A percentile compares a stretch with the other conserved stretches of the same genome.
phyloP scores from a whole-genome alignment of 169 alveolate genomes.

The Cryptosporidium ubiquitum region DNA sequence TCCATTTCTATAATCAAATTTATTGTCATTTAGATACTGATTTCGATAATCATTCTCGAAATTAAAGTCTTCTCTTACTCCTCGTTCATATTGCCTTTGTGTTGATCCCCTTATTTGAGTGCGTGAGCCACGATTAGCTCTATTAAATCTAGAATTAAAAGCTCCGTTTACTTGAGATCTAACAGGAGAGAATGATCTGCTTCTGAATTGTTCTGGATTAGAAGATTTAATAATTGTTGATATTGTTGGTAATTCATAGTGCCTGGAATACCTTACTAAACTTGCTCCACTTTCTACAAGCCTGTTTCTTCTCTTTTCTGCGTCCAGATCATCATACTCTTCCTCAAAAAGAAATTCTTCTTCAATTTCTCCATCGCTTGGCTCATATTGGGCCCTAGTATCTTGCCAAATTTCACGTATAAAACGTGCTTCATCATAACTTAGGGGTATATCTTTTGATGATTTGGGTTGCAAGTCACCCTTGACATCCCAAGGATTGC shows the following conservation, averaged over 20 bases:
- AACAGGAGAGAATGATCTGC: conserved; percentile 55
- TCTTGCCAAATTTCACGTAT: conserved; percentile 74
- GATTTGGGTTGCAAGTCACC: conserved; percentile 1
- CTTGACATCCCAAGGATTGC: conserved; percentile 41
- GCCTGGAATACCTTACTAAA: conserved; percentile 61
- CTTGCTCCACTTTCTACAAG: conserved; percentile 53
- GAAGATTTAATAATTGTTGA: conserved; percentile 58
- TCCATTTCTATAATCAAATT: not conserved
- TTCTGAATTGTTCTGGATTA: conserved; percentile 71
- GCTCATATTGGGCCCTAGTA: conserved; percentile 71
- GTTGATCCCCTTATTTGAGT: not conserved
- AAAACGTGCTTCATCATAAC: conserved; percentile 62
- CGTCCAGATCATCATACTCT: conserved; percentile 45
- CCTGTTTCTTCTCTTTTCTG: conserved; percentile 47
- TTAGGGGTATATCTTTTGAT: conserved; percentile 38
- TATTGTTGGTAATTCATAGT: conserved; percentile 66
- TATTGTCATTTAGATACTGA: not conserved
- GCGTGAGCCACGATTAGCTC: not conserved
- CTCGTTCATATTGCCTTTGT: not conserved
- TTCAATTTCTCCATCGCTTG: conserved; percentile 71
- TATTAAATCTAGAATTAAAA: not conserved
- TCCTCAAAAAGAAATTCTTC: conserved; percentile 65
- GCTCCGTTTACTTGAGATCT: not conserved
- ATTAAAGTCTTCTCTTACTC: not conserved
- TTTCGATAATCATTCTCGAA: not conserved